These are phyloP conservation scores for Phaeodactylum tricornutum DNA, from an alignment of 108 stramenopile genomes.

Conservation along the genomic window DNA sequence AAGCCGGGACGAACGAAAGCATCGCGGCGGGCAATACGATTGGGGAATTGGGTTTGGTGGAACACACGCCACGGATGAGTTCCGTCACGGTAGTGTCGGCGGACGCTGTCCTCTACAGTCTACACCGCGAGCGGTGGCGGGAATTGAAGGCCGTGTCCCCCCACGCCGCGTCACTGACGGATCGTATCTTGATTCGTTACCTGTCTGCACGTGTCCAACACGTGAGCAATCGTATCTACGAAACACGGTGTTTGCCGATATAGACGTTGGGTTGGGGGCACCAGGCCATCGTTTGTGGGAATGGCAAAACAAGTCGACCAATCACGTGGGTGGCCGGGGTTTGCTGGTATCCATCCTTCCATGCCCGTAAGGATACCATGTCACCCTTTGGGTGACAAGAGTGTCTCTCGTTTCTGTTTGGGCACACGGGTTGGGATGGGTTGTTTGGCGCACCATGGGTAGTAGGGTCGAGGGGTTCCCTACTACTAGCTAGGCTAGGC, in stretches of 20 bases:
- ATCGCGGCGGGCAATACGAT: slow-evolving; percentile 31
- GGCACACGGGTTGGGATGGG: too few relatives aligned
- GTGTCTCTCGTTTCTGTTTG: too few relatives aligned
- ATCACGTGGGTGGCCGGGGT: too few relatives aligned
- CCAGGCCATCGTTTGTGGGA: too few relatives aligned
- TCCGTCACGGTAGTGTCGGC: slow-evolving; percentile 38
- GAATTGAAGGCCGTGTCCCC: slow-evolving; percentile 26
- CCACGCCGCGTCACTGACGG: slow-evolving; percentile 36
- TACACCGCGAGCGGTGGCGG: slow-evolving; percentile 34
- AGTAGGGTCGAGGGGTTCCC: too few relatives aligned
- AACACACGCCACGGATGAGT: slow-evolving; percentile 36
- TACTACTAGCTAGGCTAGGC: too few relatives aligned
- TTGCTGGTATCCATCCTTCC: too few relatives aligned
- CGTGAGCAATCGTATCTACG: slow-evolving; percentile 62
- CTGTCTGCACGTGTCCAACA: slow-evolving; percentile 55
- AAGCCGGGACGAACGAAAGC: slow-evolving; percentile 29
- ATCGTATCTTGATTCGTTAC: slow-evolving; percentile 55
- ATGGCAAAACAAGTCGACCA: too few relatives aligned
- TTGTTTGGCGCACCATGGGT: too few relatives aligned
- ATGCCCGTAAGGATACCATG: too few relatives aligned
- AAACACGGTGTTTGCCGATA: slow-evolving; percentile 36
- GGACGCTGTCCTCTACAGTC: slow-evolving; percentile 44
- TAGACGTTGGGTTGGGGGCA: too few relatives aligned
- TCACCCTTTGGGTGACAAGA: too few relatives aligned
- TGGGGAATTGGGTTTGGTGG: slow-evolving; percentile 58